Evolutionary conservation across 208 protist genomes (phyloP).

Genomic region (Acanthamoeba royreba): DNA sequence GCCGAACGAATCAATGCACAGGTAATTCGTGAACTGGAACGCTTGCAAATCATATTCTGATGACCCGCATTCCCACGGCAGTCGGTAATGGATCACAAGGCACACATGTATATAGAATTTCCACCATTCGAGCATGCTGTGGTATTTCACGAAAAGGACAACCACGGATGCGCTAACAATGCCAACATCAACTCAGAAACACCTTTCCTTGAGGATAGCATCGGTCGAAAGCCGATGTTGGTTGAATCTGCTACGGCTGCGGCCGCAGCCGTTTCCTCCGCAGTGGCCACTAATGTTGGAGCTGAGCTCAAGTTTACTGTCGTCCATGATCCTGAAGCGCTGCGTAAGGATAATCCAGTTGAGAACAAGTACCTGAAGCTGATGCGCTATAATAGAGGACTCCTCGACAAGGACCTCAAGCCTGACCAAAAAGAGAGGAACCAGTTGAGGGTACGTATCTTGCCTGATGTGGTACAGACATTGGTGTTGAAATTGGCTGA

Average conservation of each 20-base stretch:
- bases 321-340: slow-evolving; percentile 40
- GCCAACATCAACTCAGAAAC: not conserved
- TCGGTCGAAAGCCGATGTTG: not conserved
- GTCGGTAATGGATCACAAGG: not conserved
- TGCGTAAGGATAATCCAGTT: slow-evolving; percentile 33
- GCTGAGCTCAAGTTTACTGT: slow-evolving; percentile 10
- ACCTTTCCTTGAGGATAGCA: not conserved
- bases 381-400: slow-evolving; percentile 33
- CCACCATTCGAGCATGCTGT: slow-evolving; percentile 64
- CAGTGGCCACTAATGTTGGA: no score
- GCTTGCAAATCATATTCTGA: not conserved
- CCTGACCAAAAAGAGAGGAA: slow-evolving; percentile 53
- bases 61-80: no score
- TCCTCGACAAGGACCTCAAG: slow-evolving; percentile 65
- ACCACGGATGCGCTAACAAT: not conserved
- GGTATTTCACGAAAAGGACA: slow-evolving; percentile 52
- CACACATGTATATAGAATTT: slow-evolving; percentile 58
- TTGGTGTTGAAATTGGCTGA: no score
- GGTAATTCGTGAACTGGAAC: not conserved
- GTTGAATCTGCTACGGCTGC: not conserved
- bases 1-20: slow-evolving; percentile 48
- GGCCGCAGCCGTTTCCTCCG: no score
- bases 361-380: slow-evolving; percentile 58
- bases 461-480: no score
- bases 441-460: slow-evolving; percentile 31